Percentiles rank a stretch among this genome's conserved stretches.
Evolutionary conservation across 257 asterid genomes (phyloP).

Genomic region (Solanum lignicaule): DNA sequence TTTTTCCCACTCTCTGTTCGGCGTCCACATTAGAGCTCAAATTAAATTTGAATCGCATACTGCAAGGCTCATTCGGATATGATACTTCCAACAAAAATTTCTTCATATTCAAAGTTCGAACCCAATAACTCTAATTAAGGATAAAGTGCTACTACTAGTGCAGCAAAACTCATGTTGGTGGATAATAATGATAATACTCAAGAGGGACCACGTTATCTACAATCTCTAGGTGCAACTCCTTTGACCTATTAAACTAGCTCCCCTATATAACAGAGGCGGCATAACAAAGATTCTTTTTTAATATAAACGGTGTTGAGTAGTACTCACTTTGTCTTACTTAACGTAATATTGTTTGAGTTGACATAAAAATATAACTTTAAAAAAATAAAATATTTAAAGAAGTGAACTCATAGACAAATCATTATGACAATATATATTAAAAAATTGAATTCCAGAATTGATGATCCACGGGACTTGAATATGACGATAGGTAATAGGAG

Average conservation of each 20-base stretch:
- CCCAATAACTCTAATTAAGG: fast-evolving
- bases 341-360: too few species aligned
- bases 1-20: fast-evolving
- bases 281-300: not conserved
- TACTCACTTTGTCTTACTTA: too few species aligned
- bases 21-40: fast-evolving
- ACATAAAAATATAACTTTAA: too few species aligned
- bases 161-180: too few species aligned
- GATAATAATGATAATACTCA: not conserved
- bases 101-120: too few species aligned
- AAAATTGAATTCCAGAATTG: not conserved
- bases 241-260: not conserved
- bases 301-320: not conserved
- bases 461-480: not conserved
- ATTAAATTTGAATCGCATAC: fast-evolving
- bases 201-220: not conserved
- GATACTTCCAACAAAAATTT: too few species aligned
- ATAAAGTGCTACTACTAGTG: too few species aligned
- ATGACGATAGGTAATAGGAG: too few species aligned
- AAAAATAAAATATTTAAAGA: not conserved
- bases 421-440: not conserved
- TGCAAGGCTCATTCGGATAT: fast-evolving
- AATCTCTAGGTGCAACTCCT: not conserved
- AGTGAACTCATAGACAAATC: not conserved
- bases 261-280: not conserved